These are phyloP conservation scores for Selaginella tamariscina DNA, from an alignment of 75 land plant species.

Conservation along the genomic window DNA sequence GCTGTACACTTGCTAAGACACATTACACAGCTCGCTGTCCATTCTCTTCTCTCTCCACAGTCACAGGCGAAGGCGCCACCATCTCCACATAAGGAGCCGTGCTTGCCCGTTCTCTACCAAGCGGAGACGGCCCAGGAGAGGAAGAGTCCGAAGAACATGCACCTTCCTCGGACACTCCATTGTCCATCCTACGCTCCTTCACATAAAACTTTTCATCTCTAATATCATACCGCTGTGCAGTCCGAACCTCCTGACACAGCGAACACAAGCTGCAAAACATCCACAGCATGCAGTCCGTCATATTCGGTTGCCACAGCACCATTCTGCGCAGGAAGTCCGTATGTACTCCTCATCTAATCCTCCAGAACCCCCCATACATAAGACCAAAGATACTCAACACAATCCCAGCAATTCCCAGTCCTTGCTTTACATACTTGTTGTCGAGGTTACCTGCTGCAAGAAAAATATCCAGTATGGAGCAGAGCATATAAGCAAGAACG, in stretches of 20 bases:
- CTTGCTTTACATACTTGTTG: slow-evolving; percentile 35
- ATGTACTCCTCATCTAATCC: slow-evolving; percentile 72
- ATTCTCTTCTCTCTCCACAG: not conserved
- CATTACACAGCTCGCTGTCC: too few species aligned
- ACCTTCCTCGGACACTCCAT: not conserved
- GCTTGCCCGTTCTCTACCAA: not conserved
- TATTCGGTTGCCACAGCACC: slow-evolving; percentile 43
- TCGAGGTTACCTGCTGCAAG: slow-evolving; percentile 63
- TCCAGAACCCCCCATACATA: slow-evolving; percentile 87
- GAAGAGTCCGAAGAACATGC: not conserved
- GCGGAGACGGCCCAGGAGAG: not conserved
- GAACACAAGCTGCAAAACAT: slow-evolving; percentile 75
- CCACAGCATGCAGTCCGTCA: slow-evolving; percentile 77
- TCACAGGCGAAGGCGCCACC: not conserved
- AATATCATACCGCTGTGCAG: slow-evolving; percentile 52
- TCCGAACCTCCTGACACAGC: slow-evolving; percentile 83
- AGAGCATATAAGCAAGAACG: slow-evolving; percentile 62
- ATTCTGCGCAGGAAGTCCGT: slow-evolving; percentile 43
- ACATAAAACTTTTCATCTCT: slow-evolving; percentile 39
- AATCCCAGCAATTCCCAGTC: slow-evolving; percentile 40
- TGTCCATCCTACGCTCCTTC: not conserved
- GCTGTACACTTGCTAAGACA: too few species aligned
- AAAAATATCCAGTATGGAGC: slow-evolving; percentile 70
- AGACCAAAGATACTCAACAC: slow-evolving; percentile 64
- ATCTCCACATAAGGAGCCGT: not conserved